Base-by-base conservation (phyloP, 2,329 filamentous ascomycete species). In the Lizonia empirigonia region DNA sequence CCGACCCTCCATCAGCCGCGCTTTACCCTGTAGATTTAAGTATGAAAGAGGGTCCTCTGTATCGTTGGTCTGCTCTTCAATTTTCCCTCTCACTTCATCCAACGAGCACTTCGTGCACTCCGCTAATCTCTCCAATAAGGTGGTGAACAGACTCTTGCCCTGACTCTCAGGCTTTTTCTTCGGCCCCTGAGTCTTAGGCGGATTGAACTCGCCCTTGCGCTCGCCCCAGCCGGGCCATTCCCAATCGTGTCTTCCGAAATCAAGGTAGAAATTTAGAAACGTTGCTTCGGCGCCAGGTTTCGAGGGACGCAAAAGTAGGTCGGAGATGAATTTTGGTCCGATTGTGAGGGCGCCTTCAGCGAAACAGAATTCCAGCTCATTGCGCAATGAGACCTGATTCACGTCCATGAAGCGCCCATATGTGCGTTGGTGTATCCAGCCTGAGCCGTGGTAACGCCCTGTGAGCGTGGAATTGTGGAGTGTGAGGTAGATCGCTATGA, bases 381-480 rank as follows among this genome's bases (percentile, higher is more conserved):
- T 63, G 26, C 68, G 68, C 5, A 71, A 48, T 2, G 59, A 56
- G 4, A 70, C 29, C 24, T 65, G 63, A 18, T 68, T 64, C 7
- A 54, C 59, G 40, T 68, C 65, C 62, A 70, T 66, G 55, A 62
- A 62, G 15, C 50, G 59, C 19, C 68, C 68, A 32, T 69, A 68
- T 2, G 58, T 64, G 16, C 55, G 50, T 37, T 71, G 65, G 24
- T 69, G 60, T n/a, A 71, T 69, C 52, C 64, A 60, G 22, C 68
- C 65, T n/a, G 60, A 53, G 46, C 62, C 62, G 49, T 70, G 62
- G 44, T 70, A 69, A 9, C 68, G 67, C 7, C 66, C 68, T 19
- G 68, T 63, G 1, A 66, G 57, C 0, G 58, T 69, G 2, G 65
- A 53, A 40, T 67, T 57, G 44, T 71, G 58, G 1, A 71, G 49